Percentiles rank a stretch among this genome's conserved stretches.
phyloP scores from a whole-genome alignment of 2,329 filamentous ascomycete genomes.

The Lasiodiplodia sp. region DNA sequence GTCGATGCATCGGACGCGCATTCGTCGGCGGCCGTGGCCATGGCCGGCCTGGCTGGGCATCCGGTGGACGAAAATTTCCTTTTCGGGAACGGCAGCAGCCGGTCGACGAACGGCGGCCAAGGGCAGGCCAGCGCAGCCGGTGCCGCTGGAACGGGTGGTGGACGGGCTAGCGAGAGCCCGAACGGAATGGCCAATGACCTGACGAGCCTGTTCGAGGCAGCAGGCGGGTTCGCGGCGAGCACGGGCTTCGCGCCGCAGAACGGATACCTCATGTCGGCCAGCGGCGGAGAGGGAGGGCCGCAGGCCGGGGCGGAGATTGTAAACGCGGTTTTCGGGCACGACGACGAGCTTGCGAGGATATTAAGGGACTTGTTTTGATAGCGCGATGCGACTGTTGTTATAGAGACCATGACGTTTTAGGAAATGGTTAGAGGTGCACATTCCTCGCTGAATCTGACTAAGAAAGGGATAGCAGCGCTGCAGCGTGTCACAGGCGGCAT shows the following conservation, averaged over 20 bases:
- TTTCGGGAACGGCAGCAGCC: slow-evolving; percentile 45
- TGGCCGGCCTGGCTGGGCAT: slow-evolving; percentile 71
- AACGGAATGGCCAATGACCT: slow-evolving; percentile 69
- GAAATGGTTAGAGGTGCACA: neutral
- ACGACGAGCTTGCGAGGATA: slow-evolving; percentile 67
- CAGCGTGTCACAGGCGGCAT: slow-evolving; percentile 5
- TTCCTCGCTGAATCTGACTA: neutral
- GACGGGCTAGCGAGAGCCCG: slow-evolving; percentile 58
- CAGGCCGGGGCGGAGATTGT: slow-evolving; percentile 35
- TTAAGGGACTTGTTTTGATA: slow-evolving; percentile 65
- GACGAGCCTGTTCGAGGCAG: slow-evolving; percentile 69
- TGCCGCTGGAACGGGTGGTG: neutral
- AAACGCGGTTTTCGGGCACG: slow-evolving; percentile 58
- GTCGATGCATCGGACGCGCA: slow-evolving; percentile 61
- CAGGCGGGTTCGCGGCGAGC: slow-evolving; percentile 56
- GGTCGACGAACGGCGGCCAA: slow-evolving; percentile 14
- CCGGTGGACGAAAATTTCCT: slow-evolving; percentile 64
- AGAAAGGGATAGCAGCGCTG: slow-evolving; percentile 10
- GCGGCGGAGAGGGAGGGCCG: slow-evolving; percentile 49
- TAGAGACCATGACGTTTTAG: neutral
- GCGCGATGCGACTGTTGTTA: neutral
- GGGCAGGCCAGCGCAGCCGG: neutral
- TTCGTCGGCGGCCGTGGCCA: slow-evolving; percentile 68
- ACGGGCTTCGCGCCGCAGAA: slow-evolving; percentile 30
- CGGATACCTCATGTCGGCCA: slow-evolving; percentile 46